phyloP scores from a whole-genome alignment of 805 yeast species.

The Starmerella sp. region DNA sequence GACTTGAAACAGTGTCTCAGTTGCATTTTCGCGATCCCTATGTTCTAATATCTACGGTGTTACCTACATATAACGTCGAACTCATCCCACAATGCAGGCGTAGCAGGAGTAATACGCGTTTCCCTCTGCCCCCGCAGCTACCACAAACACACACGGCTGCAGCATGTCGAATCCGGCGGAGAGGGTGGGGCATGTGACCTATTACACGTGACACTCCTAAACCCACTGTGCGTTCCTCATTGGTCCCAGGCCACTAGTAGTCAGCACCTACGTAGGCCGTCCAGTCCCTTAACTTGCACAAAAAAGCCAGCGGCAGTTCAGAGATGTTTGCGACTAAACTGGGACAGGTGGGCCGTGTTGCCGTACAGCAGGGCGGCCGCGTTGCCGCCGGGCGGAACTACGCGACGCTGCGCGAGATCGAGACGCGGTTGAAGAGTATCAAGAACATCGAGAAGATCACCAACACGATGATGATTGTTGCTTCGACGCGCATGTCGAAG shows the following conservation, averaged over 20 bases:
- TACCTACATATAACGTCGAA: too few relatives aligned
- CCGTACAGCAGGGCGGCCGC: slow-evolving; percentile 7
- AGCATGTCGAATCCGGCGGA: too few relatives aligned
- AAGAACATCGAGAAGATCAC: slow-evolving; percentile 98
- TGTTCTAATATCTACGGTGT: too few relatives aligned
- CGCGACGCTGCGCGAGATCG: slow-evolving; percentile 98
- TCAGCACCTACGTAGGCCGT: not conserved
- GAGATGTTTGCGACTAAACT: slow-evolving; percentile 18
- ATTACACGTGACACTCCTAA: too few relatives aligned
- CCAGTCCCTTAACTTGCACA: slow-evolving; percentile 1
- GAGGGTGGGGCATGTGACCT: not conserved
- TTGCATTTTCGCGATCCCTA: too few relatives aligned
- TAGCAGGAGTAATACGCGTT: too few relatives aligned
- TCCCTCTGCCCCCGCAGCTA: too few relatives aligned
- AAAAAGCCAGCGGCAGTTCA: slow-evolving; percentile 3
- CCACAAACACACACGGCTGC: too few relatives aligned
- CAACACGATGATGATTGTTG: slow-evolving; percentile 98
- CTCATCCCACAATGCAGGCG: too few relatives aligned
- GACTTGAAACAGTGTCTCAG: too few relatives aligned
- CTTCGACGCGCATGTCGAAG: slow-evolving; percentile 88
- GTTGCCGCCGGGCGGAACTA: slow-evolving; percentile 35
- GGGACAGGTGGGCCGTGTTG: slow-evolving; percentile 9
- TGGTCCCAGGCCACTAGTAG: not conserved
- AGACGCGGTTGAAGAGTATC: slow-evolving; percentile 93
- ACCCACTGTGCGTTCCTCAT: not conserved